Evolutionary conservation across 1,284 basidiomycete genomes (phyloP).

Genomic region (Fomitopsis betulina): DNA sequence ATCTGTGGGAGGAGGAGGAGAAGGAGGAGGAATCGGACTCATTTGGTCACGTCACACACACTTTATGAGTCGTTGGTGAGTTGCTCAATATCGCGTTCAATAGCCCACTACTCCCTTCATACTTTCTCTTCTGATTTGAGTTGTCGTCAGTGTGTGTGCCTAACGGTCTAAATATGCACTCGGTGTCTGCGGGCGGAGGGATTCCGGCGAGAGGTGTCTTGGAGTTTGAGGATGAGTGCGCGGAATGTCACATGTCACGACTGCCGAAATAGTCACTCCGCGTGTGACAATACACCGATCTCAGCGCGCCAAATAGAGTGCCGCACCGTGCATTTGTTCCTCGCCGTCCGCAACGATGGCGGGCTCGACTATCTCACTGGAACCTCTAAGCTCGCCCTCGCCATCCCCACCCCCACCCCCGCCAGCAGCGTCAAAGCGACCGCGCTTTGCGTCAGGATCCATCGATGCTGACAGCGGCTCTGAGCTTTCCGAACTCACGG

Average conservation of each 20-base stretch:
- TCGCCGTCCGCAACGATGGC: constrained; percentile 39
- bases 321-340: background rate
- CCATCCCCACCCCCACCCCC: constrained; percentile 39
- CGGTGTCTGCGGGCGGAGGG: too few species aligned
- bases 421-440: constrained; percentile 17
- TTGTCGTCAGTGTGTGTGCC: too few species aligned
- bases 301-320: background rate
- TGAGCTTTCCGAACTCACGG: constrained; percentile 76
- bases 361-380: constrained; percentile 53
- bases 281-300: background rate
- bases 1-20: too few species aligned
- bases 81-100: too few species aligned
- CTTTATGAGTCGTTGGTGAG: too few species aligned
- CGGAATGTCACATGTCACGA: background rate
- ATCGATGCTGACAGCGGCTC: constrained; percentile 48
- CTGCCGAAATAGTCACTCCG: background rate
- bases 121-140: too few species aligned
- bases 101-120: too few species aligned
- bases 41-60: too few species aligned
- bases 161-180: too few species aligned
- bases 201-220: too few species aligned
- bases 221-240: too few species aligned
- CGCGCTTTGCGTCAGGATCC: constrained; percentile 11
- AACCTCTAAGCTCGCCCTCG: constrained; percentile 60
- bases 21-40: too few species aligned